Evolutionary conservation across 2,329 filamentous ascomycete genomes (phyloP).

Genomic region (Cladosporium halotolerans): DNA sequence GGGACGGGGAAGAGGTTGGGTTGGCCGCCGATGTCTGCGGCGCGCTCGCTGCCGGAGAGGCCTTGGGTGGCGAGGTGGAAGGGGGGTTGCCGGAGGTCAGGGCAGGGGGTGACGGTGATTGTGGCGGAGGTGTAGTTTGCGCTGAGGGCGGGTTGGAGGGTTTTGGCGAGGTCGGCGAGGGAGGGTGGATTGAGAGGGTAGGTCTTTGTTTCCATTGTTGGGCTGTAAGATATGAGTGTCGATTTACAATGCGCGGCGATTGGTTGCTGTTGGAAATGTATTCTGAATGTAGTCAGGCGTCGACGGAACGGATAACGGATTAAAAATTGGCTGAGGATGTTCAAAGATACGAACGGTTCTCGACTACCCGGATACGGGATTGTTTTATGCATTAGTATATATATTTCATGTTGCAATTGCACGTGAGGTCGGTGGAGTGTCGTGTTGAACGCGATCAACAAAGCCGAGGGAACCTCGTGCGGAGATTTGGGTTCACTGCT

Average conservation of each 20-base stretch:
- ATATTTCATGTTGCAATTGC: too few relatives aligned
- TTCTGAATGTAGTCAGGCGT: conserved; percentile 11
- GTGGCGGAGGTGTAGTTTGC: conserved; percentile 21
- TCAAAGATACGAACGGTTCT: too few relatives aligned
- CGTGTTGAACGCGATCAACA: background rate
- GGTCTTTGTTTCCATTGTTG: background rate
- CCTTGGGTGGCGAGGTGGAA: conserved; percentile 24
- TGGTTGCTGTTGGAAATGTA: background rate
- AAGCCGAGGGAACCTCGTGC: conserved; percentile 7
- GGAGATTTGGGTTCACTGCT: conserved; percentile 6
- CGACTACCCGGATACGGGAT: too few relatives aligned
- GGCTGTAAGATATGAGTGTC: background rate
- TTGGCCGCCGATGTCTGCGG: conserved; percentile 28
- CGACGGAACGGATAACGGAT: background rate
- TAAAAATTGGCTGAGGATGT: too few relatives aligned
- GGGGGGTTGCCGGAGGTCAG: conserved; percentile 22
- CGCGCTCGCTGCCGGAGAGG: conserved; percentile 22
- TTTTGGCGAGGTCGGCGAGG: conserved; percentile 20
- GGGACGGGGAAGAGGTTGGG: conserved; percentile 27
- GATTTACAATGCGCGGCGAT: background rate
- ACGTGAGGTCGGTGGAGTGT: too few relatives aligned
- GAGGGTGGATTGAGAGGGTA: conserved; percentile 19
- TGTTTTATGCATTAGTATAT: too few relatives aligned
- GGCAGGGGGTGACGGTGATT: conserved; percentile 20
- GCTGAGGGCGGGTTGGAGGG: conserved; percentile 20